Evolutionary conservation across 140 eudicot genomes (phyloP).

Genomic region (Cichorium intybus): DNA sequence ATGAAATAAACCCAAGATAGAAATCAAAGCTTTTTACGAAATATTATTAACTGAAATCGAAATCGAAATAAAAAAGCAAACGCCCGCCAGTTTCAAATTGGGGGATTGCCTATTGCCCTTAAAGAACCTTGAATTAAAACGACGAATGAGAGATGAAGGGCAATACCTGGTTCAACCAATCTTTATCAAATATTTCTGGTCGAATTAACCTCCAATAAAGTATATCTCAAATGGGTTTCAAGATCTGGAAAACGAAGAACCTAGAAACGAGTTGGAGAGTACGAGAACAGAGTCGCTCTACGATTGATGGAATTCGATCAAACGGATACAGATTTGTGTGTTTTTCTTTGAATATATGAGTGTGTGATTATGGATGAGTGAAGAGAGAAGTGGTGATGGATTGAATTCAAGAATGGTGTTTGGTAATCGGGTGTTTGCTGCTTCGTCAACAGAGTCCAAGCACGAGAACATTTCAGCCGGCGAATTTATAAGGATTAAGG

Average conservation of each 20-base stretch:
- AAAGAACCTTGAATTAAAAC: slow-evolving; percentile 14
- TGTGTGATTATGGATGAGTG: background rate
- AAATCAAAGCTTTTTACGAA: slow-evolving; percentile 9
- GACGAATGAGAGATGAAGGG: slow-evolving; percentile 4
- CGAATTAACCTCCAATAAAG: background rate
- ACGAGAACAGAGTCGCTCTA: background rate
- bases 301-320: background rate
- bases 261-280: background rate
- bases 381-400: background rate
- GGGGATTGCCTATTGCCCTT: slow-evolving; percentile 13
- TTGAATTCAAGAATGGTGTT: background rate
- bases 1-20: slow-evolving; percentile 6
- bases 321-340: background rate
- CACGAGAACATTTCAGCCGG: slow-evolving; percentile 15
- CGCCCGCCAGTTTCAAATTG: background rate
- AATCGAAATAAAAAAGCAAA: background rate
- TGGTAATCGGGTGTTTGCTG: background rate
- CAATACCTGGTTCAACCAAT: slow-evolving; percentile 16
- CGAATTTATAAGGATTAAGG: background rate
- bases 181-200: background rate
- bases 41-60: background rate
- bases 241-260: slow-evolving; percentile 6
- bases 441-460: slow-evolving; percentile 13
- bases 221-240: slow-evolving; percentile 5
- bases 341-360: background rate